Percentiles rank a stretch among this genome's conserved stretches.
These are phyloP conservation scores for Amniculicola lignicola DNA, from an alignment of 495 filamentous ascomycete genomes.

Conservation along the genomic window DNA sequence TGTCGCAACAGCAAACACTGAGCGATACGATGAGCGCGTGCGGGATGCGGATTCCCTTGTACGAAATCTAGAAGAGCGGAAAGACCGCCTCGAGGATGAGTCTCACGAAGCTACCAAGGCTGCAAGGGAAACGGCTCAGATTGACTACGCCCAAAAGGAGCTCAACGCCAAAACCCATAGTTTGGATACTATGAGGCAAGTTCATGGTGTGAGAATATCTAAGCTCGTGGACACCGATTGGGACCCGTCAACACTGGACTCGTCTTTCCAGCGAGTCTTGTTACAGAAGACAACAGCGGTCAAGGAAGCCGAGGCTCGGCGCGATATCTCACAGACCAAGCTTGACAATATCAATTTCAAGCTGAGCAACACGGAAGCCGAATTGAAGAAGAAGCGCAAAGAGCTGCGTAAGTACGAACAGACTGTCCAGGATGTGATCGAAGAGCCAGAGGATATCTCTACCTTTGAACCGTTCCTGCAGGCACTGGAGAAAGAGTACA, in stretches of 20 bases:
- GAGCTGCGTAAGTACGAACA: constrained; percentile 60
- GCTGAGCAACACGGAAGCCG: constrained; percentile 60
- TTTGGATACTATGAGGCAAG: constrained; percentile 70
- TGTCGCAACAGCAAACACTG: constrained; percentile 57
- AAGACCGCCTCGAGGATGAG: constrained; percentile 66
- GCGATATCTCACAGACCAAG: constrained; percentile 67
- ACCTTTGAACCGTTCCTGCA: constrained; percentile 53
- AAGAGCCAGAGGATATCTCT: constrained; percentile 47
- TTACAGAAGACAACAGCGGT: constrained; percentile 53
- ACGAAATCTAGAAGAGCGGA: constrained; percentile 63
- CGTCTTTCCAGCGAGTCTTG: constrained; percentile 64
- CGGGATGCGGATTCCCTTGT: constrained; percentile 60
- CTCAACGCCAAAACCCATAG: constrained; percentile 65
- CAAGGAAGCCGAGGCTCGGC: constrained; percentile 60
- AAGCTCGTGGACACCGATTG: constrained; percentile 61
- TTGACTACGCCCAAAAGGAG: constrained; percentile 76
- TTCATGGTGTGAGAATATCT: constrained; percentile 67
- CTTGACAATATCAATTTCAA: constrained; percentile 76
- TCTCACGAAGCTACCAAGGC: constrained; percentile 74
- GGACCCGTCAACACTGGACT: constrained; percentile 66
- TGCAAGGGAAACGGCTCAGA: constrained; percentile 71
- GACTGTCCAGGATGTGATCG: constrained; percentile 51
- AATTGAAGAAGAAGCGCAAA: constrained; percentile 59
- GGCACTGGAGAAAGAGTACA: constrained; percentile 58
- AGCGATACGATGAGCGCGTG: constrained; percentile 67